phyloP scores from a whole-genome alignment of 208 protist genomes.

The Wallacemonas collosoma region DNA sequence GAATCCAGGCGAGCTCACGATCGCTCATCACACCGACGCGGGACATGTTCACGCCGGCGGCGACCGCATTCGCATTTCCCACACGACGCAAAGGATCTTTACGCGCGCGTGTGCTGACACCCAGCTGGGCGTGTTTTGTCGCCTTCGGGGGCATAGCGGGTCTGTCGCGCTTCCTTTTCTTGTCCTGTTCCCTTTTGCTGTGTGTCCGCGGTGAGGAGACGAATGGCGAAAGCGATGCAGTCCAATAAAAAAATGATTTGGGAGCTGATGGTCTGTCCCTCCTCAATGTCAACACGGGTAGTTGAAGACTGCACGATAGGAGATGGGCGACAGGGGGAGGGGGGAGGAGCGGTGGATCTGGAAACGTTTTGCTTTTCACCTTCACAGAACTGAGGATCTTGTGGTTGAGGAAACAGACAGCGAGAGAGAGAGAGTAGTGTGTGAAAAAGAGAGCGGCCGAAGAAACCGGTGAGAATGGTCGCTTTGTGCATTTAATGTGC shows the following conservation, averaged over 20 bases:
- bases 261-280: no score
- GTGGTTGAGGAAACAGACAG: background rate
- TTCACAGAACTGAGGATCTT: no score
- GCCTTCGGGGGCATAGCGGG: slow-evolving; percentile 1
- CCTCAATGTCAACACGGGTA: no score
- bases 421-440: background rate
- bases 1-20: slow-evolving; percentile 68
- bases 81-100: slow-evolving; percentile 58
- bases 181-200: background rate
- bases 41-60: slow-evolving; percentile 49
- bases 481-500: no score
- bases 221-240: no score
- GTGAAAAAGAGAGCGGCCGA: no score
- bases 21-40: slow-evolving; percentile 76
- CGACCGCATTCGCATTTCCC: slow-evolving; percentile 87
- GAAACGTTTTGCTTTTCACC: no score
- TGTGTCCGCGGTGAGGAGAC: background rate
- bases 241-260: background rate
- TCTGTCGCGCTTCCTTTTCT: background rate
- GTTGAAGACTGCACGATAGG: no score
- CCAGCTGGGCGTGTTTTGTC: slow-evolving; percentile 12
- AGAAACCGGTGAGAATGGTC: no score
- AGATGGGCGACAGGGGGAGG: no score
- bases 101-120: slow-evolving; percentile 54
- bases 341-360: no score